Conservation (phyloP, 2,329 filamentous ascomycete species). For the Aspergillus quadricinctus region DNA sequence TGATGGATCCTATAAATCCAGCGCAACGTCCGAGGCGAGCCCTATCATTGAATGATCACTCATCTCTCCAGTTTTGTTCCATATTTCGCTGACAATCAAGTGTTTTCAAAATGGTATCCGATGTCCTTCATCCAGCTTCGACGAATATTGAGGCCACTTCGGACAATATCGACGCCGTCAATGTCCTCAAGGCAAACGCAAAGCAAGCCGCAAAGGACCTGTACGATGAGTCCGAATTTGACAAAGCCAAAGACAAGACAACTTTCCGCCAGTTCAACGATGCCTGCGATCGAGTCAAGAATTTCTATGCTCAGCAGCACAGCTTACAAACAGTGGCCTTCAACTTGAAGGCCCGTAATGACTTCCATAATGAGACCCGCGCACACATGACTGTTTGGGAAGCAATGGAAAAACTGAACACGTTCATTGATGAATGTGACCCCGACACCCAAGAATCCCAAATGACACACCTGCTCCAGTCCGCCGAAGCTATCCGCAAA, state of each 20-base stretch:
- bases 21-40: no score
- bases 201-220: slow-evolving; percentile 44
- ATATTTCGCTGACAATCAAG: no score
- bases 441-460: slow-evolving; percentile 82
- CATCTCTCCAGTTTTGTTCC: no score
- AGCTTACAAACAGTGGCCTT: slow-evolving; percentile 59
- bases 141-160: slow-evolving; percentile 49
- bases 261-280: slow-evolving; percentile 79
- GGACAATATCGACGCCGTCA: slow-evolving; percentile 57
- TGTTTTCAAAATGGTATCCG: no score
- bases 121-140: no score
- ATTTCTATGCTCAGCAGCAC: slow-evolving; percentile 73
- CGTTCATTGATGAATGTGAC: slow-evolving; percentile 83
- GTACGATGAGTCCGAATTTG: slow-evolving; percentile 62
- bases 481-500: slow-evolving; percentile 80
- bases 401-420: slow-evolving; percentile 89
- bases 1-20: no score
- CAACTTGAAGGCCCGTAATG: slow-evolving; percentile 74
- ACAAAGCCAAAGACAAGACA: slow-evolving; percentile 71
- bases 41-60: no score
- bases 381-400: slow-evolving; percentile 83
- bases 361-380: slow-evolving; percentile 63
- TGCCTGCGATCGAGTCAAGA: slow-evolving; percentile 77
- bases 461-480: slow-evolving; percentile 85
- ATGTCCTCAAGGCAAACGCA: slow-evolving; percentile 52